These are phyloP conservation scores for Microstegium vimineum DNA, from an alignment of 176 grass and related monocot species.

Conservation along the genomic window DNA sequence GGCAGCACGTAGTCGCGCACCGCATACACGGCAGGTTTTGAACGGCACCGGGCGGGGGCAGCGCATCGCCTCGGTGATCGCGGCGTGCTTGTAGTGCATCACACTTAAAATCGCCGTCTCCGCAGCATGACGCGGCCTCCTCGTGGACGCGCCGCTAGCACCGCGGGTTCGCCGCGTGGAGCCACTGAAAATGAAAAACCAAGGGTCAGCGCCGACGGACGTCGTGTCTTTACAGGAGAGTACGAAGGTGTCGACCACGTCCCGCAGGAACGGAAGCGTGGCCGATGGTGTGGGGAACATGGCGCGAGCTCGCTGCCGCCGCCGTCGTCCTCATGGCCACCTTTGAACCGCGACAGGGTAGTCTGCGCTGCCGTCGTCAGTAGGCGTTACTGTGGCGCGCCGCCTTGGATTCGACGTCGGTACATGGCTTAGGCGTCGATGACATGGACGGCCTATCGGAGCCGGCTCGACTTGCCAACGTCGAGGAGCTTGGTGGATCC, in stretches of 20 bases:
- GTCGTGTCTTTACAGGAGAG: conserved; percentile 70
- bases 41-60: conserved; percentile 77
- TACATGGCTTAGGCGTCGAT: conserved; percentile 45
- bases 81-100: conserved; percentile 63
- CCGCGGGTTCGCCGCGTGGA: conserved; percentile 36
- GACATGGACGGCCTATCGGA: conserved; percentile 40
- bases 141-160: conserved; percentile 41
- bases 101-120: conserved; percentile 3
- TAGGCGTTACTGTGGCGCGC: not conserved
- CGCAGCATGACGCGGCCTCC: conserved; percentile 24
- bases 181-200: conserved; percentile 93
- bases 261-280: conserved; percentile 48
- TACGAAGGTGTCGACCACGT: conserved; percentile 65
- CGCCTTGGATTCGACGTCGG: conserved; percentile 42
- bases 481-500: conserved; percentile 36
- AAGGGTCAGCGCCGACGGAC: conserved; percentile 57
- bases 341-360: conserved; percentile 65
- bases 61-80: conserved; percentile 60
- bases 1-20: conserved; percentile 50
- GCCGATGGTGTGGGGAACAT: conserved; percentile 40
- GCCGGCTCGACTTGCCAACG: conserved; percentile 47
- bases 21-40: conserved; percentile 32
- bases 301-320: conserved; percentile 17
- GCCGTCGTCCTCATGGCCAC: conserved; percentile 39
- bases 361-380: conserved; percentile 26